phyloP scores from a whole-genome alignment of 768 basidiomycete species.

The Lactifluus pinguis region DNA sequence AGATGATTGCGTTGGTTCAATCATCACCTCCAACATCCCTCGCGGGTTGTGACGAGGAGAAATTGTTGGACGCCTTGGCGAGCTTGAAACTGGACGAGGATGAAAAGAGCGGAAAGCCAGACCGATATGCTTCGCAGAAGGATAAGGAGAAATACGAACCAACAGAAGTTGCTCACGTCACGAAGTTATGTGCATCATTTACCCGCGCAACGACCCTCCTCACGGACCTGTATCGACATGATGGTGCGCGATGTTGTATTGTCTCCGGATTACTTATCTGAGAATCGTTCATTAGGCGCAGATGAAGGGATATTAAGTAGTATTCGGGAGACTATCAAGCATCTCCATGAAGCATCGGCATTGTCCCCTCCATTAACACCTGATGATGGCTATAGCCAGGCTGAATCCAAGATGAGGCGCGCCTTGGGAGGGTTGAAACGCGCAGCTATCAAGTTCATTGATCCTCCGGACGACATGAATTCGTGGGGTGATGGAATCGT shows the following conservation, averaged over 20 bases:
- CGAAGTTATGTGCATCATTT: conserved; percentile 18
- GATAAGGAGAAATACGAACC: neutral
- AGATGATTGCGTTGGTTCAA: conserved; percentile 6
- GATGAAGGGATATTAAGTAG: neutral
- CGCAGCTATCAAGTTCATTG: conserved; percentile 39
- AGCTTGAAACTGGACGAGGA: conserved; percentile 8
- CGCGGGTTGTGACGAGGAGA: neutral
- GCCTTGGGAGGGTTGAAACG: conserved; percentile 53
- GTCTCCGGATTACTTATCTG: neutral
- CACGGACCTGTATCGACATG: neutral
- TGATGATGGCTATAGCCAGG: conserved; percentile 32
- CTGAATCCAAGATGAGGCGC: conserved; percentile 46
- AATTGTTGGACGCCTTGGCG: conserved; percentile 4
- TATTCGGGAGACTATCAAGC: conserved; percentile 8
- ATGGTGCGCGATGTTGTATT: conserved; percentile 2
- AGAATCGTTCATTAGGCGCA: neutral
- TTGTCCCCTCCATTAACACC: conserved; percentile 5
- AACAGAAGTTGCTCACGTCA: conserved; percentile 5
- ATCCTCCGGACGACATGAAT: conserved; percentile 21
- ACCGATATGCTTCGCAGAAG: neutral
- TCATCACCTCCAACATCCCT: conserved; percentile 6
- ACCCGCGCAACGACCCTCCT: conserved; percentile 11
- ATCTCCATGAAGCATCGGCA: neutral
- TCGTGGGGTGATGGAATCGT: neutral
- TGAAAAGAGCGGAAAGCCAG: neutral